A percentile compares a stretch with the other conserved stretches of the same genome.
Conservation (phyloP, 768 basidiomycete genomes). For the Mycena metata region DNA sequence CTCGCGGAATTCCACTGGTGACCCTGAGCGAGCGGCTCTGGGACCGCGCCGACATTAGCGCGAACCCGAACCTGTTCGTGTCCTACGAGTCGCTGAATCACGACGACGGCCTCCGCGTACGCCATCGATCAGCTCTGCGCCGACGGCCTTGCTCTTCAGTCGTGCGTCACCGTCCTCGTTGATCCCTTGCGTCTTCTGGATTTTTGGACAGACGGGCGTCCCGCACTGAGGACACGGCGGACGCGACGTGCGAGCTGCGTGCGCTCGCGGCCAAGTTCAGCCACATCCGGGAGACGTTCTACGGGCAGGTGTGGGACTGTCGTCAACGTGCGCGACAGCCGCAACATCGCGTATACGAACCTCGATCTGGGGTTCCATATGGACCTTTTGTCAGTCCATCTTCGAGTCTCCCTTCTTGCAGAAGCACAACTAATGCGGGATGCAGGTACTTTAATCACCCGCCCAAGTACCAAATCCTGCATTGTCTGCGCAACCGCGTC, state of each 20-base stretch:
- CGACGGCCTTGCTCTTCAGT: slow-evolving; percentile 84
- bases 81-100: slow-evolving; percentile 65
- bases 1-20: slow-evolving; percentile 62
- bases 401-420: neutral
- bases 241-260: slow-evolving; percentile 76
- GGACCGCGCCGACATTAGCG: slow-evolving; percentile 56
- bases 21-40: slow-evolving; percentile 58
- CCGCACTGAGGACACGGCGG: slow-evolving; percentile 71
- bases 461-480: slow-evolving; percentile 92
- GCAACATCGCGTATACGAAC: slow-evolving; percentile 96
- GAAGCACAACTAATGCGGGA: slow-evolving; percentile 4
- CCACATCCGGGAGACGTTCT: slow-evolving; percentile 88
- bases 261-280: slow-evolving; percentile 78
- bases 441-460: slow-evolving; percentile 87
- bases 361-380: slow-evolving; percentile 90
- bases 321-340: slow-evolving; percentile 76
- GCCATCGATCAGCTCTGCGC: slow-evolving; percentile 79
- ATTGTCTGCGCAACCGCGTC: slow-evolving; percentile 90
- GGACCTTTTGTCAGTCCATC: slow-evolving; percentile 86
- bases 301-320: slow-evolving; percentile 94
- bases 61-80: slow-evolving; percentile 62
- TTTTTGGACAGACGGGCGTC: slow-evolving; percentile 58
- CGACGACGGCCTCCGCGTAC: slow-evolving; percentile 59
- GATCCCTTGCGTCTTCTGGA: neutral
- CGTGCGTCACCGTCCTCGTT: slow-evolving; percentile 37